Conservation (phyloP, 1,139 yeast genomes). For the Hyphopichia wangnamkhiaoensis region DNA sequence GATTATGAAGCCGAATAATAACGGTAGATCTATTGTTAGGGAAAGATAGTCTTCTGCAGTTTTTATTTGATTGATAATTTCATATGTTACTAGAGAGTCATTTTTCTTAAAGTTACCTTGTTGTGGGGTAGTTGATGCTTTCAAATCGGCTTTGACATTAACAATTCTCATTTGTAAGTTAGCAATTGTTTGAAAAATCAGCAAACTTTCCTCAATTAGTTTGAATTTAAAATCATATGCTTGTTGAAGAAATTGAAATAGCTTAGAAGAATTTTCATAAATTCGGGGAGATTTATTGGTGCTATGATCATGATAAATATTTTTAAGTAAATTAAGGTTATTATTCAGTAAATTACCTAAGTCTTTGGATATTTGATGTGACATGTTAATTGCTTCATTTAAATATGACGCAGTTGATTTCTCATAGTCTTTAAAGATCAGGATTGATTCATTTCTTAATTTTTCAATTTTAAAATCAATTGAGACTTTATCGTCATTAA, state of each 20-base stretch:
- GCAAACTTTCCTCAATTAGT: slow-evolving; percentile 24
- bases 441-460: slow-evolving; percentile 37
- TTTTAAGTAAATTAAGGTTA: slow-evolving; percentile 7
- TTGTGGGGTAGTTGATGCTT: slow-evolving; percentile 15
- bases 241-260: slow-evolving; percentile 16
- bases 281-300: slow-evolving; percentile 14
- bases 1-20: slow-evolving; percentile 74
- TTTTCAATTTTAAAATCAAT: slow-evolving; percentile 36
- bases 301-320: slow-evolving; percentile 18
- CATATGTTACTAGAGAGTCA: slow-evolving; percentile 15
- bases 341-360: slow-evolving; percentile 1
- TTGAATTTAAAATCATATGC: slow-evolving; percentile 27
- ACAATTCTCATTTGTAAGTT: slow-evolving; percentile 43
- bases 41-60: slow-evolving; percentile 48
- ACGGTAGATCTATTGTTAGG: slow-evolving; percentile 71
- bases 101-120: slow-evolving; percentile 6
- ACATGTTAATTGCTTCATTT: neutral
- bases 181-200: slow-evolving; percentile 36
- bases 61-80: slow-evolving; percentile 33
- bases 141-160: slow-evolving; percentile 31
- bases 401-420: neutral
- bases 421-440: slow-evolving; percentile 24
- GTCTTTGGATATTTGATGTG: slow-evolving; percentile 5
- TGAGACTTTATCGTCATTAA: slow-evolving; percentile 26
- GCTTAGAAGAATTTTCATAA: slow-evolving; percentile 12